Conservation (phyloP, 345 rosid genomes). For the Populus davidiana region DNA sequence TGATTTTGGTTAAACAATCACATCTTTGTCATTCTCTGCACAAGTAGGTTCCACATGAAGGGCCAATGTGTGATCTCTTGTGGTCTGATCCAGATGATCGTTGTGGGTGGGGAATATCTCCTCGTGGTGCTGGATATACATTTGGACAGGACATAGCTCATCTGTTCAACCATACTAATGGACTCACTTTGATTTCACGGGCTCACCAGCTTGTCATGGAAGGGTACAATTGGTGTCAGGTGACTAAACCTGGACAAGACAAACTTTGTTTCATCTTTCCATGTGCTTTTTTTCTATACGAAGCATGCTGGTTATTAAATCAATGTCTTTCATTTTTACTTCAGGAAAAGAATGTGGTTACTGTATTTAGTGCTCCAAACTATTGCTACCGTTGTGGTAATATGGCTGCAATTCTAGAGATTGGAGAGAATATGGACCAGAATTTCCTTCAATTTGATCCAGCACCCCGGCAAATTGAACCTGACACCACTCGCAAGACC, state of each 20-base stretch:
- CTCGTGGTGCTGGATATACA: conserved; percentile 98
- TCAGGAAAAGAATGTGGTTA: conserved; percentile 87
- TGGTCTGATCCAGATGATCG: conserved; percentile 99
- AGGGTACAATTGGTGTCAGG: conserved; percentile 97
- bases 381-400: conserved; percentile 94
- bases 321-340: background rate
- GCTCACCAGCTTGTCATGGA: conserved; percentile 99
- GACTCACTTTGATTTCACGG: conserved; percentile 79
- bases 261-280: background rate
- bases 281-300: background rate
- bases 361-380: conserved; percentile 94
- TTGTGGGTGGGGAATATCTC: conserved; percentile 98
- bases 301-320: background rate
- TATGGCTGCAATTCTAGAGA: conserved; percentile 95
- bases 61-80: conserved; percentile 96
- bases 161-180: conserved; percentile 83
- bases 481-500: conserved; percentile 90
- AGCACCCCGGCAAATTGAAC: conserved; percentile 88
- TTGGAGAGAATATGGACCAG: conserved; percentile 94
- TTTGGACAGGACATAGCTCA: conserved; percentile 92
- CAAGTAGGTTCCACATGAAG: conserved; percentile 89
- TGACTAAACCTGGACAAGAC: conserved; percentile 19
- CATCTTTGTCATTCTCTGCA: background rate
- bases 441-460: conserved; percentile 94
- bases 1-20: background rate